phyloP scores from a whole-genome alignment of 768 basidiomycete genomes.

The Tylopilus sp. region DNA sequence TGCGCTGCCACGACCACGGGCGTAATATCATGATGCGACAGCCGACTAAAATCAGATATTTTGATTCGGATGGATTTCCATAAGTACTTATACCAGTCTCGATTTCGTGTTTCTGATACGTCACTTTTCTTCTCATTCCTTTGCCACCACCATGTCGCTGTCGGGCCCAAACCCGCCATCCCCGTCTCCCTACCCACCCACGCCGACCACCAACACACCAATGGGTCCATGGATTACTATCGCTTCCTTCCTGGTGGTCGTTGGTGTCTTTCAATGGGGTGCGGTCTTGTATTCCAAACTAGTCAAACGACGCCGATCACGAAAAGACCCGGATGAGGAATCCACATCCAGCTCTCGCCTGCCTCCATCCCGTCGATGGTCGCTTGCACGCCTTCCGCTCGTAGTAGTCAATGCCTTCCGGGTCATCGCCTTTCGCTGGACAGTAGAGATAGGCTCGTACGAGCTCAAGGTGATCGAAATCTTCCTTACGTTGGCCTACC shows the following conservation, averaged over 20 bases:
- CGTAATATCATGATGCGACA: too few species aligned
- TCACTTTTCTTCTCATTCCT: too few species aligned
- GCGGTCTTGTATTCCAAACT: slow-evolving; percentile 23
- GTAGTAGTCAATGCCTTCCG: slow-evolving; percentile 43
- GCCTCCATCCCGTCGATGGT: too few species aligned
- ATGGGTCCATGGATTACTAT: slow-evolving; percentile 19
- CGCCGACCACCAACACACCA: neutral
- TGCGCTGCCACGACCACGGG: too few species aligned
- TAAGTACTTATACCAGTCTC: too few species aligned
- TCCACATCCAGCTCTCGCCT: slow-evolving; percentile 1
- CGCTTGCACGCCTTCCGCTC: slow-evolving; percentile 36
- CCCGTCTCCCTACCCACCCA: too few species aligned
- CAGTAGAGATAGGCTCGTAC: slow-evolving; percentile 42
- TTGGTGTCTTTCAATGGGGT: slow-evolving; percentile 29
- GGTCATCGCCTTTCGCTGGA: slow-evolving; percentile 48
- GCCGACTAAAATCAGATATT: too few species aligned
- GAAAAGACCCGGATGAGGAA: slow-evolving; percentile 14
- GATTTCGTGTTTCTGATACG: too few species aligned
- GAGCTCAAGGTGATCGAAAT: slow-evolving; percentile 42
- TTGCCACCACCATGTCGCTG: too few species aligned
- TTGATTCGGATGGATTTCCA: too few species aligned
- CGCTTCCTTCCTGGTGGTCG: slow-evolving; percentile 6
- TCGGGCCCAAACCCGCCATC: neutral
- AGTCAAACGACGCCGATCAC: neutral
- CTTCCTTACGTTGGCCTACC: slow-evolving; percentile 44